Evolutionary conservation across 208 protist species (phyloP), one percentile per base, ranked within the genome.

Genomic region (Tetramitus jugosus): DNA sequence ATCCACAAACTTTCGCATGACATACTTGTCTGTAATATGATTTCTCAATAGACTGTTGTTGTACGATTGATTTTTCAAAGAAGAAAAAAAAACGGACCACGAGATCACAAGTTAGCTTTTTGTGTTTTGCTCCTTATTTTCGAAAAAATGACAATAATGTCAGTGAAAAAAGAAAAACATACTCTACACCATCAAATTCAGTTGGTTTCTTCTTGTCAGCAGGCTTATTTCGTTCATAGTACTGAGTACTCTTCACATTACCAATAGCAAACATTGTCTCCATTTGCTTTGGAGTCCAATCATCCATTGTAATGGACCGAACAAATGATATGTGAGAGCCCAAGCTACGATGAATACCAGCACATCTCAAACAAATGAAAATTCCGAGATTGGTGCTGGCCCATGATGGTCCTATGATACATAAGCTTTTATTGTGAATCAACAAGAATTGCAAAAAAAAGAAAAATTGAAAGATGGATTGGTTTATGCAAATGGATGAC

Each of bases 261-360:
- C 62, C 62, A 13, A 69, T 43, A 26, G 23, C 23, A 37, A 37
- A 37, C 62, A 69, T 69, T 13, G 31, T 37, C 29, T 69, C 33
- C 8, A 69, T 29, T 37, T 69, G 62, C 33, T 69, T 43, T 69
- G 37, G 26, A 45, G 37, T 29, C 62, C 62, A 69, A 2, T 69
- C 33, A 17, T 69, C 62, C 37, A 69, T 69, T 45, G 26, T 37
- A 43, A 37, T 37, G 23, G 33, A 43, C 23, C 62, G 20, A 43
- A 69, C 62, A 43, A 69, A 69, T 6, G 72, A 82, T 71, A 87
- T 83, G 77, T 87, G 84, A 35, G 80, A 77, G 33, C 84, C 84
- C 13, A 87, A 80, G 23, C 31, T 82, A 61, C 84, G 76, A 74
- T 87, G 84, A 46, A 87, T 83, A 42, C 84, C 84, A 29, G 82